These are phyloP conservation scores for Mortierella antarctica DNA, from an alignment of 192 early-diverging fungal genomes.

Conservation along the genomic window DNA sequence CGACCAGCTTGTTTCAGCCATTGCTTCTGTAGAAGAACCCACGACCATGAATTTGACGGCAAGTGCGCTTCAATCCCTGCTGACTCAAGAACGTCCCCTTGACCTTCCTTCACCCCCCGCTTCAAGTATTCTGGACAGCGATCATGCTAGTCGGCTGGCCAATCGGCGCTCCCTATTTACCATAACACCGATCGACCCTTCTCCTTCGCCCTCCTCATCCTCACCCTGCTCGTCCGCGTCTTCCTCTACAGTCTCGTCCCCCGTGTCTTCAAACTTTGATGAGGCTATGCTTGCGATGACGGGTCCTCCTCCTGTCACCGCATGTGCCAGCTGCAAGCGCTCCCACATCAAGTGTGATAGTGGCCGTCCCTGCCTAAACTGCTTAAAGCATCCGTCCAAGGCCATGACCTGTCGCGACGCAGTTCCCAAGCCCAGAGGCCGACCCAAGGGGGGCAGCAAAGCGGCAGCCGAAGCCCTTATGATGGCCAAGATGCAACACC, in stretches of 20 bases:
- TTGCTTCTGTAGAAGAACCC: too few species aligned
- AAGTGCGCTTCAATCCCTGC: too few species aligned
- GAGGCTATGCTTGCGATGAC: conserved; percentile 3
- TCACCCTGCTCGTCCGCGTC: conserved; percentile 18
- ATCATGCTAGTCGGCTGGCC: too few species aligned
- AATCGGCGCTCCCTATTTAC: too few species aligned
- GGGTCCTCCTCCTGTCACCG: conserved; percentile 11
- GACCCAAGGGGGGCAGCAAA: conserved; percentile 52
- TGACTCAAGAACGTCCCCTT: too few species aligned
- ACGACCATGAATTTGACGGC: too few species aligned
- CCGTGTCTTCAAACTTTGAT: conserved; percentile 13
- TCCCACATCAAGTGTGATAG: conserved; percentile 51
- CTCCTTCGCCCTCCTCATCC: conserved; percentile 14
- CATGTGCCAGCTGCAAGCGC: conserved; percentile 41
- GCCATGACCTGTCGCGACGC: conserved; percentile 48
- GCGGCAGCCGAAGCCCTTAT: conserved; percentile 39
- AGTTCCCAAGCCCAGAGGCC: conserved; percentile 44
- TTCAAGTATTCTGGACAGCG: too few species aligned
- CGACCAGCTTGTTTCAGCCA: too few species aligned
- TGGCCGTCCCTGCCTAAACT: conserved; percentile 43
- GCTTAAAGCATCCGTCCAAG: conserved; percentile 41
- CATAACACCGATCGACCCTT: not conserved
- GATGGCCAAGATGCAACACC: conserved; percentile 12
- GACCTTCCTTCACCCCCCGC: too few species aligned
- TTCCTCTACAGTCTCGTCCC: conserved; percentile 19